A percentile compares a stretch with the other conserved stretches of the same genome.
Evolutionary conservation across 768 basidiomycete genomes (phyloP).

Genomic region (Agaricus subrufescens): DNA sequence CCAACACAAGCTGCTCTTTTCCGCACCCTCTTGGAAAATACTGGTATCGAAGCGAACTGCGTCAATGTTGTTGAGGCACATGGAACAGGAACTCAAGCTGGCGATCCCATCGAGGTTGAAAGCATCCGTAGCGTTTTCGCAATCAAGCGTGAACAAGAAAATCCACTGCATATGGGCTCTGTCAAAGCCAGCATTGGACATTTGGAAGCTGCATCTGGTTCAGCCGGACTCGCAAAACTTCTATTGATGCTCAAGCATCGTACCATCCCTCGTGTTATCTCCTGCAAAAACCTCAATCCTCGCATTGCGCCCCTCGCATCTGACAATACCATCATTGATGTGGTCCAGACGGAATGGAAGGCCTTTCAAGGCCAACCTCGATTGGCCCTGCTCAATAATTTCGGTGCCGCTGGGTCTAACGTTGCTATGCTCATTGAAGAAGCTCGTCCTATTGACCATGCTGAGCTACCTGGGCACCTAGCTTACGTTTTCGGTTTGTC

Average conservation of each 20-base stretch:
- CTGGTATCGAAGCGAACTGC: slow-evolving; percentile 40
- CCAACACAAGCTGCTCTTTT: slow-evolving; percentile 58
- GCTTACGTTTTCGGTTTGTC: slow-evolving; percentile 56
- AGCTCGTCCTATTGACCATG: background rate
- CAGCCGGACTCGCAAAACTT: slow-evolving; percentile 67
- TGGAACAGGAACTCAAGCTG: slow-evolving; percentile 71
- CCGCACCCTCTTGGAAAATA: slow-evolving; percentile 36
- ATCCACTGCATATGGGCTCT: slow-evolving; percentile 64
- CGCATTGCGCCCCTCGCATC: slow-evolving; percentile 40
- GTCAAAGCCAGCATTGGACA: slow-evolving; percentile 77
- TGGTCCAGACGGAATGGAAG: slow-evolving; percentile 37
- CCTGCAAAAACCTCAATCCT: slow-evolving; percentile 53
- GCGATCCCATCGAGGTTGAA: slow-evolving; percentile 63
- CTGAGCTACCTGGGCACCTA: slow-evolving; percentile 5
- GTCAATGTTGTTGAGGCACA: slow-evolving; percentile 72
- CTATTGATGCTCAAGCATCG: slow-evolving; percentile 61
- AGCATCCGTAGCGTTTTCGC: slow-evolving; percentile 55
- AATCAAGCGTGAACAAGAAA: slow-evolving; percentile 33
- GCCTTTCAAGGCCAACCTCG: slow-evolving; percentile 28
- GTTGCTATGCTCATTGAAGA: slow-evolving; percentile 61
- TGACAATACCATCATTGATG: slow-evolving; percentile 50
- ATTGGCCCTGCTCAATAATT: slow-evolving; percentile 67
- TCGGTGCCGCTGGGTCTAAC: slow-evolving; percentile 75
- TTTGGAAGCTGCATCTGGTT: slow-evolving; percentile 72
- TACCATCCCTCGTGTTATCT: slow-evolving; percentile 58